phyloP scores from a whole-genome alignment of 139 green algal genomes.

The Raphidocelis subcapitata region DNA sequence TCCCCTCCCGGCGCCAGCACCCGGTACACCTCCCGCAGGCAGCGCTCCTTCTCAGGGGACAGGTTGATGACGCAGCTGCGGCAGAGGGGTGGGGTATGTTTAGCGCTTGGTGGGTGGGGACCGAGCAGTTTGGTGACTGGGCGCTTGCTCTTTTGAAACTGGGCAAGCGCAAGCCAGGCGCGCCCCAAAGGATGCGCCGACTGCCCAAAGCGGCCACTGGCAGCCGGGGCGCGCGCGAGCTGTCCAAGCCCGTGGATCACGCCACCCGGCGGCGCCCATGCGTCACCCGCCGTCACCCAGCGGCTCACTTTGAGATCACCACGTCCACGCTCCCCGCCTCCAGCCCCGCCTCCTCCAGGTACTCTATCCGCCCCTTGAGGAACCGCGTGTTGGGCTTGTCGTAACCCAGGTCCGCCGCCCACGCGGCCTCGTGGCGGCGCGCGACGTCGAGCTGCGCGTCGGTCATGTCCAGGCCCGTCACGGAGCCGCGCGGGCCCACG shows the following conservation, averaged over 20 bases:
- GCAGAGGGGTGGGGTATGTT: constrained; percentile 86
- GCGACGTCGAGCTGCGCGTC: constrained; percentile 86
- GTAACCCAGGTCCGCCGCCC: constrained; percentile 73
- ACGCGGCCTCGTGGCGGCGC: constrained; percentile 45
- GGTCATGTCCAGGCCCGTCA: constrained; percentile 97
- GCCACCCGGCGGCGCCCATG: too few species aligned
- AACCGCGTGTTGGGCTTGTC: constrained; percentile 85
- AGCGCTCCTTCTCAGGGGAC: constrained; percentile 77
- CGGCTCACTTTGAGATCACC: constrained; percentile 91
- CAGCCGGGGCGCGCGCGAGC: too few species aligned
- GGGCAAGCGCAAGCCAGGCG: too few species aligned
- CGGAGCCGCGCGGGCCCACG: constrained; percentile 77
- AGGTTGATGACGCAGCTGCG: constrained; percentile 96
- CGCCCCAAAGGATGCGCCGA: too few species aligned
- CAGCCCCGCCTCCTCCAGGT: constrained; percentile 63
- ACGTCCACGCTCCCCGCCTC: constrained; percentile 76
- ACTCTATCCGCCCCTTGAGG: constrained; percentile 84
- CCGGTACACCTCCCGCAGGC: constrained; percentile 61
- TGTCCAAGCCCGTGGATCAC: too few species aligned
- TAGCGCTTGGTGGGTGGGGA: constrained; percentile 43
- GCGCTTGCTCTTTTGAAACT: too few species aligned
- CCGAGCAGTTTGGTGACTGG: too few species aligned
- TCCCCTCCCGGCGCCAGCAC: constrained; percentile 92
- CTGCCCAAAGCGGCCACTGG: too few species aligned
- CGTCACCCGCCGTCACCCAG: not conserved